These are phyloP conservation scores for Ilyonectria destructans DNA, from an alignment of 2,329 filamentous ascomycete species.

Conservation along the genomic window DNA sequence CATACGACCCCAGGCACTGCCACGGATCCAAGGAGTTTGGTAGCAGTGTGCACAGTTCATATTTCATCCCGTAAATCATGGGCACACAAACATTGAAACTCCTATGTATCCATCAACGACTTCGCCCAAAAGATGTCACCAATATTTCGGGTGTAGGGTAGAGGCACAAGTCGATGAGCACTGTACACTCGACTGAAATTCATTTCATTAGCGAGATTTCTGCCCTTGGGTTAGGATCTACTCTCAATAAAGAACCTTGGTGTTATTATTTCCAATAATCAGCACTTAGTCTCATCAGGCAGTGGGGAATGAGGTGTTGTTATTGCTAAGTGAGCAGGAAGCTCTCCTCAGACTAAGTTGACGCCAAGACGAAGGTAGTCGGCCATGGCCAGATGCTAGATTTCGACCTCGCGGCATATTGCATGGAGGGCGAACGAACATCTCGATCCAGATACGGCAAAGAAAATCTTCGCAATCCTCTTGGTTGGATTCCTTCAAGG, in stretches of 20 bases:
- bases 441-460: neutral
- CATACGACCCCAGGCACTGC: too few relatives aligned
- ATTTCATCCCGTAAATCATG: too few relatives aligned
- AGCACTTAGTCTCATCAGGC: neutral
- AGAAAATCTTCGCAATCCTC: neutral
- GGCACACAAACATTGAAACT: too few relatives aligned
- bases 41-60: too few relatives aligned
- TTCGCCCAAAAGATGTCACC: too few relatives aligned
- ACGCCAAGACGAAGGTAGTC: neutral
- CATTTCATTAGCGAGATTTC: constrained; percentile 6
- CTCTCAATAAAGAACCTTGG: neutral
- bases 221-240: neutral
- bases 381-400: too few relatives aligned
- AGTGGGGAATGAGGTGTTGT: neutral
- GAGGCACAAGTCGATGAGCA: neutral
- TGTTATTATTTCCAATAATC: neutral
- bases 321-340: neutral
- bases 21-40: too few relatives aligned
- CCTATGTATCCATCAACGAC: too few relatives aligned
- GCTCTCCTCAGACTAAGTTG: neutral
- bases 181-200: neutral
- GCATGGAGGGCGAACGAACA: neutral
- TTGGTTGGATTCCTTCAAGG: neutral
- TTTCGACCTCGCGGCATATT: neutral
- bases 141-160: neutral